phyloP scores from a whole-genome alignment of 371 early-diverging fungal genomes.

The Mucor racemosus region DNA sequence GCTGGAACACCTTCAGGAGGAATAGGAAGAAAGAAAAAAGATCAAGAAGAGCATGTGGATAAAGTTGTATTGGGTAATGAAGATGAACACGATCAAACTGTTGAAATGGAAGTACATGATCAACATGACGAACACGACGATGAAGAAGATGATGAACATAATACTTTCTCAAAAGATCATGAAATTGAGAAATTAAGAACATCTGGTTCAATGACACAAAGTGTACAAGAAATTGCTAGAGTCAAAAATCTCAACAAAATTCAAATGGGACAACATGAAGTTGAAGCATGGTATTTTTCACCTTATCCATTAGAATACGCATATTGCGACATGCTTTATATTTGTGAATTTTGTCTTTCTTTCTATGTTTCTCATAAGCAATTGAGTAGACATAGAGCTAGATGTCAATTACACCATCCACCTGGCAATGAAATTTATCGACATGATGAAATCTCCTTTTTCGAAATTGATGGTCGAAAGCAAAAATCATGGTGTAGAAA shows the following conservation, averaged over 20 bases:
- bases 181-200: constrained; percentile 92
- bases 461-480: constrained; percentile 89
- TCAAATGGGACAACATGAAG: constrained; percentile 91
- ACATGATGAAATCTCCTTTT: constrained; percentile 84
- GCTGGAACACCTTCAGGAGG: constrained; percentile 24
- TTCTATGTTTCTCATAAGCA: constrained; percentile 76
- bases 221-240: constrained; percentile 87
- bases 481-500: constrained; percentile 91
- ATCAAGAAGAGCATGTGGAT: constrained; percentile 18
- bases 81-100: constrained; percentile 22
- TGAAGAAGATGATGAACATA: constrained; percentile 51
- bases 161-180: constrained; percentile 77
- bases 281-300: constrained; percentile 99
- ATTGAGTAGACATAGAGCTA: constrained; percentile 70
- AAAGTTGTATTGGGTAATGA: constrained; percentile 22
- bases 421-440: constrained; percentile 95
- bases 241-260: constrained; percentile 94
- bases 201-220: constrained; percentile 96
- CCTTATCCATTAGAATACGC: constrained; percentile 91
- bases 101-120: constrained; percentile 15
- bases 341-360: constrained; percentile 94
- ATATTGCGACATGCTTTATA: constrained; percentile 71
- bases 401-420: constrained; percentile 89
- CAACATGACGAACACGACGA: constrained; percentile 42
- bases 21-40: constrained; percentile 12